phyloP scores from a whole-genome alignment of 2,329 filamentous ascomycete genomes.

The Colletotrichum karsti region DNA sequence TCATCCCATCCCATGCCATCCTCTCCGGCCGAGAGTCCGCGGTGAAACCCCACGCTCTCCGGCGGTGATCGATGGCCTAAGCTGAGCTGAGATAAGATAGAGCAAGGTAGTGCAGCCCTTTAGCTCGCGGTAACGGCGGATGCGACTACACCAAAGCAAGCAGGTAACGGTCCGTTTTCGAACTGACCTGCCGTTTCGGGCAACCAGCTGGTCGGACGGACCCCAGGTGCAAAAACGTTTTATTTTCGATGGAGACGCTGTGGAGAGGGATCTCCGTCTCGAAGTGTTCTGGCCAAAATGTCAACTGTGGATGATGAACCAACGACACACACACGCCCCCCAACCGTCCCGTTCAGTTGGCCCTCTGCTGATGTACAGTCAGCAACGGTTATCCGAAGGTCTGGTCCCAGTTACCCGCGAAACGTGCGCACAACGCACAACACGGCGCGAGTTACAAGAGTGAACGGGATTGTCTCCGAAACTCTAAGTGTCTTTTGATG shows the following conservation, averaged over 20 bases:
- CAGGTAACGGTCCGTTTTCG: background rate
- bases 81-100: background rate
- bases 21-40: background rate
- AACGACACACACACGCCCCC: too few relatives aligned
- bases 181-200: background rate
- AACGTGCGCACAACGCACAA: slow-evolving; percentile 1
- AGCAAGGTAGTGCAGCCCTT: background rate
- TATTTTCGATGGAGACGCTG: too few relatives aligned
- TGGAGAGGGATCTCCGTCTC: background rate
- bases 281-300: background rate
- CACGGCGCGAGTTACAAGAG: too few relatives aligned
- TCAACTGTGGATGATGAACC: too few relatives aligned
- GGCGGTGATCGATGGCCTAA: background rate
- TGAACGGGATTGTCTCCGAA: background rate
- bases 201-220: background rate
- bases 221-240: background rate
- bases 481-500: background rate
- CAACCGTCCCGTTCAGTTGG: too few relatives aligned
- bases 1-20: too few relatives aligned
- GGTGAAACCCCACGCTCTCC: background rate
- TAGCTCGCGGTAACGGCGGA: background rate
- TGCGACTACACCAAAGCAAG: background rate
- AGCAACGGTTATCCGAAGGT: slow-evolving; percentile 6
- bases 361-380: background rate
- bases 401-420: slow-evolving; percentile 2